These are phyloP conservation scores for Paxillus involutus DNA, from an alignment of 768 basidiomycete species.

Conservation along the genomic window DNA sequence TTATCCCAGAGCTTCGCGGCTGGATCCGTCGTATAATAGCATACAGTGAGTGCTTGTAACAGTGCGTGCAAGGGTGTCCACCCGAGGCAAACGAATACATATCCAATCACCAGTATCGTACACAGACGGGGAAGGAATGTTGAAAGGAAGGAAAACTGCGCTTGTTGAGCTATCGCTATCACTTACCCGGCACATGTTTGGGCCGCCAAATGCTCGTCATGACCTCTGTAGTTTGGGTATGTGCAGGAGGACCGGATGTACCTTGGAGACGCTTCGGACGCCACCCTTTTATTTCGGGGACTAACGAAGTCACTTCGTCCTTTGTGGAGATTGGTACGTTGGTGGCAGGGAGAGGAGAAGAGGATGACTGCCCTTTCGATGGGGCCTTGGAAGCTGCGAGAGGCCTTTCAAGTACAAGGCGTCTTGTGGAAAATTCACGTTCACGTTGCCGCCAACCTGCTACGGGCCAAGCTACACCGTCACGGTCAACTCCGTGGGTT, in stretches of 20 bases:
- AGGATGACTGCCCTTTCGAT: not conserved
- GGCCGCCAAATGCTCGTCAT: not conserved
- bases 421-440: conserved; percentile 7
- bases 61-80: too few species aligned
- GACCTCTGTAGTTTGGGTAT: not conserved
- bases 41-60: too few species aligned
- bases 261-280: not conserved
- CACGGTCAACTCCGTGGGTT: conserved; percentile 42
- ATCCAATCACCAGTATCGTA: not conserved
- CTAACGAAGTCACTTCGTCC: conserved; percentile 57
- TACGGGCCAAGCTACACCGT: conserved; percentile 16
- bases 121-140: too few species aligned
- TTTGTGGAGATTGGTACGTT: conserved; percentile 35
- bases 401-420: conserved; percentile 44
- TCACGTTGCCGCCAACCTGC: conserved; percentile 52
- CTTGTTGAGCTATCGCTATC: not conserved
- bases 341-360: conserved; percentile 8
- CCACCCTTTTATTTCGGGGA: conserved; percentile 23
- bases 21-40: too few species aligned
- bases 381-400: conserved; percentile 16
- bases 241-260: not conserved
- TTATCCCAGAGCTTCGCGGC: too few species aligned
- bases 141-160: not conserved
- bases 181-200: not conserved
- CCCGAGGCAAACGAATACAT: not conserved